Conservation (phyloP, 2,329 filamentous ascomycete species). For the Verticillium zaregamsianum region DNA sequence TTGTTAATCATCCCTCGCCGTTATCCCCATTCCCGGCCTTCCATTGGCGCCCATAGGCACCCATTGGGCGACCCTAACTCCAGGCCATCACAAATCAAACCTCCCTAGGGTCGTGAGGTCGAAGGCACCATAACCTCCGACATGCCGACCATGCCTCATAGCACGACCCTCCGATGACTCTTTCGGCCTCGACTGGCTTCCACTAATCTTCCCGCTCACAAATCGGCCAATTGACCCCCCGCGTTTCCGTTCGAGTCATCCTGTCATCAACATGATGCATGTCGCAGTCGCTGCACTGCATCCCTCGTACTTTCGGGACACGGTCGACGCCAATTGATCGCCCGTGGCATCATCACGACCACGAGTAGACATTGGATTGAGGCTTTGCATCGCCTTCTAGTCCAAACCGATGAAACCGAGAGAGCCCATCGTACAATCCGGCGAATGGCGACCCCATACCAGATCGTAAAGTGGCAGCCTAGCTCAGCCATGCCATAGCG, state of each 20-base stretch:
- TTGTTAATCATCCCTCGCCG: neutral
- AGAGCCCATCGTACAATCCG: neutral
- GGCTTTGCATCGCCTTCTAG: neutral
- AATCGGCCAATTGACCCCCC: neutral
- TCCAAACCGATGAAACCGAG: neutral
- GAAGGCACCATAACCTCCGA: too few relatives aligned
- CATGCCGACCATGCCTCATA: too few relatives aligned
- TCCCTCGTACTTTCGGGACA: too few relatives aligned
- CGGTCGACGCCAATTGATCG: neutral
- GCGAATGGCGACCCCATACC: neutral
- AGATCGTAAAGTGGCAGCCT: neutral
- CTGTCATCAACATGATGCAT: neutral
- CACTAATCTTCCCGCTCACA: constrained; percentile 1
- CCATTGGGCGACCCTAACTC: neutral
- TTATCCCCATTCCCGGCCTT: neutral
- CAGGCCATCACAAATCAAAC: constrained; percentile 3
- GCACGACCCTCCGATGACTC: constrained; percentile 1
- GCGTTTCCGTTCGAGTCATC: neutral
- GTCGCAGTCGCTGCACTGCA: too few relatives aligned
- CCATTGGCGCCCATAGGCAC: neutral
- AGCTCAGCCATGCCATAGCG: neutral
- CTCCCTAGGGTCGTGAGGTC: neutral
- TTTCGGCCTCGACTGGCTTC: neutral
- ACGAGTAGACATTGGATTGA: neutral
- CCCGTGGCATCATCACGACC: neutral